A percentile compares a stretch with the other conserved stretches of the same genome.
These are phyloP conservation scores for Dothistroma septosporum DNA, from an alignment of 2,329 filamentous ascomycete genomes.

Conservation along the genomic window DNA sequence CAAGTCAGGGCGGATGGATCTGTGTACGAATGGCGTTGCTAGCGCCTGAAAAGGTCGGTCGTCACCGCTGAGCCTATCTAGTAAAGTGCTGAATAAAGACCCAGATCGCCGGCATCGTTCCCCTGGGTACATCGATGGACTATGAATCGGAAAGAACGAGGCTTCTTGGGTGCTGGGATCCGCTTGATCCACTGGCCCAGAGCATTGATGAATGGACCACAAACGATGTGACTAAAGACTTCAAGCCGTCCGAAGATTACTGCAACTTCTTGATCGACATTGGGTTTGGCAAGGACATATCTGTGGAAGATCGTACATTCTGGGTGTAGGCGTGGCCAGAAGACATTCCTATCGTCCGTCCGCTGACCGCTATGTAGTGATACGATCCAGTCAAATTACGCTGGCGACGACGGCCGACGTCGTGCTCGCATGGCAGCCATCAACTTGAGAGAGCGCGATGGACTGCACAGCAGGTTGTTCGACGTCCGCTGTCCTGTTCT, in stretches of 20 bases:
- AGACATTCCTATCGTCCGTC: not conserved
- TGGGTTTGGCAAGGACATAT: conserved; percentile 44
- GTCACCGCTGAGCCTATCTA: not conserved
- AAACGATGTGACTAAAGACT: conserved; percentile 39
- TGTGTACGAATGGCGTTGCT: conserved; percentile 51
- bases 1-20: conserved; percentile 54
- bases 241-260: conserved; percentile 41
- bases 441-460: conserved; percentile 48
- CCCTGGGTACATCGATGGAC: conserved; percentile 52
- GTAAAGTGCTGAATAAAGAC: not conserved
- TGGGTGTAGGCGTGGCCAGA: conserved; percentile 34
- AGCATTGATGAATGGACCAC: conserved; percentile 42
- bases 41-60: conserved; percentile 39
- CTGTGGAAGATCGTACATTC: conserved; percentile 38
- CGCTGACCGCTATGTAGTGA: conserved; percentile 9
- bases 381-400: conserved; percentile 45
- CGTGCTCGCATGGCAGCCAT: conserved; percentile 49
- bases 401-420: conserved; percentile 47
- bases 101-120: conserved; percentile 50
- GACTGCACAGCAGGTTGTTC: conserved; percentile 42
- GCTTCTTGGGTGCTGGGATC: conserved; percentile 49
- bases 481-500: conserved; percentile 51
- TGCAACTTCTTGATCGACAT: conserved; percentile 45
- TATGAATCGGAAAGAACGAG: conserved; percentile 45
- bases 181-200: conserved; percentile 31